Evolutionary conservation across 495 filamentous ascomycete species (phyloP).

Genomic region (Antarctomyces pellizariae): DNA sequence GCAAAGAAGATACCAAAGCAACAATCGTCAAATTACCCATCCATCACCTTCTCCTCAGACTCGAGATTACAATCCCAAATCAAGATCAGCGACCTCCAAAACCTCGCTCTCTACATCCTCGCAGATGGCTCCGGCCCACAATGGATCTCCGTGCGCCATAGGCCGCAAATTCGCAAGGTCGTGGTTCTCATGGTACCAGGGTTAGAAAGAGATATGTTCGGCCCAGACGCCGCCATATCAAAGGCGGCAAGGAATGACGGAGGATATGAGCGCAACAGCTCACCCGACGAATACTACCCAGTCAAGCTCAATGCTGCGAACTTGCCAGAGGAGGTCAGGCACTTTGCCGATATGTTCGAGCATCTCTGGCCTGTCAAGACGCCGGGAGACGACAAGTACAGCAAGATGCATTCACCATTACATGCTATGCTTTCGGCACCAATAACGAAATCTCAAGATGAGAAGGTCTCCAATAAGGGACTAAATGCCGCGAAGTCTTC

Average conservation of each 20-base stretch:
- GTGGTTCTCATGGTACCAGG: slow-evolving; percentile 91
- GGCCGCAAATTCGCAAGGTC: slow-evolving; percentile 52
- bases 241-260: slow-evolving; percentile 6
- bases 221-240: slow-evolving; percentile 26
- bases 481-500: slow-evolving; percentile 30
- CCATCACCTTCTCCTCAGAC: slow-evolving; percentile 41
- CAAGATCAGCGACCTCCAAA: slow-evolving; percentile 57
- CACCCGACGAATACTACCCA: slow-evolving; percentile 52
- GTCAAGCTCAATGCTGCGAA: slow-evolving; percentile 30
- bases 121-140: slow-evolving; percentile 65
- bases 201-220: slow-evolving; percentile 74
- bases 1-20: slow-evolving; percentile 30
- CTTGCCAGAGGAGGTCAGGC: slow-evolving; percentile 38
- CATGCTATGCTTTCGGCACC: slow-evolving; percentile 53
- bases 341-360: slow-evolving; percentile 60
- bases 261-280: slow-evolving; percentile 12
- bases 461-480: slow-evolving; percentile 30
- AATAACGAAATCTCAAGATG: slow-evolving; percentile 36
- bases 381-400: slow-evolving; percentile 59
- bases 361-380: slow-evolving; percentile 77
- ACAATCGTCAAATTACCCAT: slow-evolving; percentile 41
- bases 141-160: slow-evolving; percentile 65
- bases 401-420: slow-evolving; percentile 63
- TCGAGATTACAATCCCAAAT: slow-evolving; percentile 47
- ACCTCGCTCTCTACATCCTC: slow-evolving; percentile 66